Evolutionary conservation across 2,329 filamentous ascomycete species (phyloP), one percentile per base, ranked within the genome.

Genomic region (Fusarium albidum): DNA sequence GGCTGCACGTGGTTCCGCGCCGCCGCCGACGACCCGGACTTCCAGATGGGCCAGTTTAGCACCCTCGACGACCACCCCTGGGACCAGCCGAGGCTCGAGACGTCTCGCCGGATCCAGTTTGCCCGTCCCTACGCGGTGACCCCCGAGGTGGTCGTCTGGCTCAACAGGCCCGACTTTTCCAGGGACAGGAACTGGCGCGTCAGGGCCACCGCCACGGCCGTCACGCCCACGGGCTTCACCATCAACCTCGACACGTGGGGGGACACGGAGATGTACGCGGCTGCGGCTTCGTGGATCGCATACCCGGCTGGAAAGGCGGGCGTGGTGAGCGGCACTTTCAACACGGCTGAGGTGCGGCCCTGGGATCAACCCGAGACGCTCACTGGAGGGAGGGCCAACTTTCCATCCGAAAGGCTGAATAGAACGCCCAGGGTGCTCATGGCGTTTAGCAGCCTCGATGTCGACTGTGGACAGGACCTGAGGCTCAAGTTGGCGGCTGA

Each of bases 11-110:
- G 49, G 44, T 21, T 43, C 21, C 39, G 38, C 14, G 37, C 31
- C 10, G 44, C 34, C 11, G 17, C 40, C 14, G 21, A 45, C 29
- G 49, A 53, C 48, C 40, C 29, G 3, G 39, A 56, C 31, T 33
- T 59, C 12, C 58, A 61, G 34, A 46, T 47, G 7, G 60, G 60
- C 25, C 21, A 50, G 21, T 61, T 50, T 31, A 44, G 37, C 45
- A 55, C 49, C 9, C n/a, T 9, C 8, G 55, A 59, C 6, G 49
- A 51, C 13, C 52, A 53, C n/a, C 41, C 60, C 13, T 59, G 57
- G 59, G 18, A 46, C 14, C 21, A 43, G 17, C 52, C 52, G 1
- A 37, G 52, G 27, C 41, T 27, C 10, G 48, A 45, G 21, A 55
- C 49, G 13, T 47, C 49, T 9, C 43, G 43, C 9, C 52, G 38